These are phyloP conservation scores for Colletotrichum orchidophilum DNA, from an alignment of 2,329 filamentous ascomycete genomes.

Conservation along the genomic window DNA sequence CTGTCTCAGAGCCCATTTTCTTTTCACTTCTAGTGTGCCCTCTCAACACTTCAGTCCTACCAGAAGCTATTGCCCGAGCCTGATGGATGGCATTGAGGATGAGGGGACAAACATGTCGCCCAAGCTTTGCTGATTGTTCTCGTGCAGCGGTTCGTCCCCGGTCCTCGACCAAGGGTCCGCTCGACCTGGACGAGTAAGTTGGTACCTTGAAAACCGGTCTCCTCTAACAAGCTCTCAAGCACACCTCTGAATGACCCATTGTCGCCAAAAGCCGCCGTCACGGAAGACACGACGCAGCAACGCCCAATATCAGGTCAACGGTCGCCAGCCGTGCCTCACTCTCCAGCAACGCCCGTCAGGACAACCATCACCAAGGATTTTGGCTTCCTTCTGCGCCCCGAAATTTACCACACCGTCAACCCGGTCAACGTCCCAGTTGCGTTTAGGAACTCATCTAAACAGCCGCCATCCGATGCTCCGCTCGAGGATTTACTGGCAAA, in stretches of 20 bases:
- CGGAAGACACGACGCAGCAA: slow-evolving; percentile 36
- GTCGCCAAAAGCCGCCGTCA: slow-evolving; percentile 21
- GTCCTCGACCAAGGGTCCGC: slow-evolving; percentile 79
- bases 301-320: slow-evolving; percentile 28
- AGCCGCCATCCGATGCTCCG: slow-evolving; percentile 70
- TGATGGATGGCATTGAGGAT: neutral
- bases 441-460: slow-evolving; percentile 75
- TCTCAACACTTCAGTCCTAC: neutral
- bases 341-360: slow-evolving; percentile 46
- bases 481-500: slow-evolving; percentile 73
- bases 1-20: neutral
- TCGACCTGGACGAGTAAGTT: slow-evolving; percentile 79
- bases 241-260: slow-evolving; percentile 35
- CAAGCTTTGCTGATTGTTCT: neutral
- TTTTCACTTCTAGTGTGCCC: neutral
- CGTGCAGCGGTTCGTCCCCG: slow-evolving; percentile 65
- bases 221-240: slow-evolving; percentile 35
- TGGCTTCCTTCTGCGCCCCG: slow-evolving; percentile 79
- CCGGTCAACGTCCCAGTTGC: slow-evolving; percentile 67
- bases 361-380: slow-evolving; percentile 72
- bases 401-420: slow-evolving; percentile 85
- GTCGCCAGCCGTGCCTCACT: slow-evolving; percentile 39
- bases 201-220: slow-evolving; percentile 26
- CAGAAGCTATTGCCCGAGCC: neutral
- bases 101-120: neutral